Evolutionary conservation across 495 filamentous ascomycete species (phyloP), one percentile per base, ranked within the genome.

Genomic region (Trichoderma orchidacearum): DNA sequence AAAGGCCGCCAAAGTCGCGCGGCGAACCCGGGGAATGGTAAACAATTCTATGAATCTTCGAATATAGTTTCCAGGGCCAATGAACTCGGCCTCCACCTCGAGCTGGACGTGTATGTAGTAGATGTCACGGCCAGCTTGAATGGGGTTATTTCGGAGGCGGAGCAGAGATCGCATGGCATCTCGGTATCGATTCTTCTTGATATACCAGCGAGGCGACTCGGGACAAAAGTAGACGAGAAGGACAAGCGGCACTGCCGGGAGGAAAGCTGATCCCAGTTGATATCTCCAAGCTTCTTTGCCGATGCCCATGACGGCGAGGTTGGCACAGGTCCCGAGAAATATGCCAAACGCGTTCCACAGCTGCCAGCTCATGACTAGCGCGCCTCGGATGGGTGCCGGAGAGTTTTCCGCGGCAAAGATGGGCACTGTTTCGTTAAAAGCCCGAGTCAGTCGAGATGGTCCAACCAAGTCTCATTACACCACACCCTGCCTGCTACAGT

Each of bases 341-440:
- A 89, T 89, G 30, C 87, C 86, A 58, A 90, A 91, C 1, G 87
- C 87, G 4, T 85, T 89, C 86, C 86, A 90, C 65, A 90, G 72
- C 61, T 94, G 88, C 88, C 87, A 92, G 17, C 72, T 79, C 87
- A 94, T 92, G 31, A 88, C 85, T 13, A 94, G 69, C 4, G 80
- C 86, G 50, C 89, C 89, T 60, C 89, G 78, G 53, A 94, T 85
- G n/a, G 72, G 65, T 9, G 89, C 82, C 0, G 89, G 89, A 11
- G 78, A 74, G 65, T 84, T 90, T 62, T 94, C 89, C 3, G 86
- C 87, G 2, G 86, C 82, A 62, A 79, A 90, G 25, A 94, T 80
- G 11, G 88, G 85, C 17, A 89, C 83, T 73, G 56, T 32, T 2
- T 30, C 5, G 2, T 0, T n/a, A 54, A 31, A n/a, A n/a, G n/a